Evolutionary conservation across 208 protist genomes (phyloP), one percentile per base, ranked within the genome.

Genomic region (Spongospora subterranea): DNA sequence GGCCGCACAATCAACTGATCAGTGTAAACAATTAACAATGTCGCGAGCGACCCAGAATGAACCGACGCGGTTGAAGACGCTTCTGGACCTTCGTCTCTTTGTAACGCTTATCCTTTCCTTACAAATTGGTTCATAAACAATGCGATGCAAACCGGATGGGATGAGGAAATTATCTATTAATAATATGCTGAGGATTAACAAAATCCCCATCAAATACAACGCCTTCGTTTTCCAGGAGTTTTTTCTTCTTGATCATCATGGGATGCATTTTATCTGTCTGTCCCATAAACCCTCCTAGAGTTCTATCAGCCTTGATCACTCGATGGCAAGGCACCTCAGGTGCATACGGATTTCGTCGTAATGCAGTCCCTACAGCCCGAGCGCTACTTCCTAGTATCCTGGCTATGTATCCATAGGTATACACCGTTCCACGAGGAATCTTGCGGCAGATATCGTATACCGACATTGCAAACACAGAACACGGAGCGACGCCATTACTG

Each of bases 291-390:
- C 71, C 71, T 20, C 71, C 71, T 35, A 82, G 71, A 6, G 71
- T 82, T 43, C n/a, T 13, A 43, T 82, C 71, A 43, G 71, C 35
- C 71, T 82, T 82, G 6, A 82, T n/a, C 13, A 82, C 71, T 35
- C 71, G 71, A 43, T 82, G 71, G 71, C 71, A 82, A 20, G 71
- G 71, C 35, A 82, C 71, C 35, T 45, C 35, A 13, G 71, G 71
- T 20, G 71, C 71, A 43, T 39, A 82, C 6, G 71, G 71, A 35
- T 82, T 82, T n/a, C 71, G 6, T 20, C 71, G 71, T 20, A 82
- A n/a, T 20, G 71, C 71, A 82, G 6, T 45, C 6, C 71, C 71
- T 6, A 82, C 71, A 43, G 71, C 71, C 13, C 71, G 6, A 13
- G 71, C 17, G 35, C 71, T 82, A 6, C 17, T 82, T 20, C 35